Evolutionary conservation across 805 yeast genomes (phyloP), one percentile per base, ranked within the genome.

Genomic region (Teunomyces pallodes): DNA sequence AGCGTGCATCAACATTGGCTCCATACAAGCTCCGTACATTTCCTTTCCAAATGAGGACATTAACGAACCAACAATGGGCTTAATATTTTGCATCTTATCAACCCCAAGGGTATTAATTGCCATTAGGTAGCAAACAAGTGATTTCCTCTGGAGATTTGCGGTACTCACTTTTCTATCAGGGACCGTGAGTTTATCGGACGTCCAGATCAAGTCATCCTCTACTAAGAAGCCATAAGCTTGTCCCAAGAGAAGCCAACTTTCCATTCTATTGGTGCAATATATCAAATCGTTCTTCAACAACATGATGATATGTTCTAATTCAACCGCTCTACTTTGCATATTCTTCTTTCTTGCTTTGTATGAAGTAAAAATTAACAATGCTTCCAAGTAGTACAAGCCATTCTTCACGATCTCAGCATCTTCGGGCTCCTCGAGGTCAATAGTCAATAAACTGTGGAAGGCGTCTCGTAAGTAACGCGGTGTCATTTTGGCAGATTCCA

Each of bases 131-230:
- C 96, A 84, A 2, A 90, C 55, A 1, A 92, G 64, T 0, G 96
- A 75, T 56, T 78, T 84, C 49, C 86, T 75, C 62, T 90, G 96
- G 3, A 80, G 60, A 5, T 75, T 65, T 0, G 90, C 89, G 0
- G 90, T 85, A 0, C 67, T 62, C 3, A 67, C 67, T 57, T 85
- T 85, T 51, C 83, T 75, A 5, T 86, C 94, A 0, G 74, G 59
- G 0, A 79, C 73, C 45, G 84, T 84, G 32, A 90, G 66, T 58
- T 87, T 87, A 57, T 91, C 97, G 0, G 96, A 83, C 1, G 92
- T 87, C 95, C 96, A 90, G n/a, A 88, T 82, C 47, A 94, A 66
- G 53, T 89, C 96, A 62, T 90, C 96, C 54, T 92, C 97, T 0
- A 86, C 96, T 36, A 87, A 69, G 48, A 74, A 83, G 0, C 90